Evolutionary conservation across 2,329 filamentous ascomycete species (phyloP).

Genomic region (Diatrype stigma): DNA sequence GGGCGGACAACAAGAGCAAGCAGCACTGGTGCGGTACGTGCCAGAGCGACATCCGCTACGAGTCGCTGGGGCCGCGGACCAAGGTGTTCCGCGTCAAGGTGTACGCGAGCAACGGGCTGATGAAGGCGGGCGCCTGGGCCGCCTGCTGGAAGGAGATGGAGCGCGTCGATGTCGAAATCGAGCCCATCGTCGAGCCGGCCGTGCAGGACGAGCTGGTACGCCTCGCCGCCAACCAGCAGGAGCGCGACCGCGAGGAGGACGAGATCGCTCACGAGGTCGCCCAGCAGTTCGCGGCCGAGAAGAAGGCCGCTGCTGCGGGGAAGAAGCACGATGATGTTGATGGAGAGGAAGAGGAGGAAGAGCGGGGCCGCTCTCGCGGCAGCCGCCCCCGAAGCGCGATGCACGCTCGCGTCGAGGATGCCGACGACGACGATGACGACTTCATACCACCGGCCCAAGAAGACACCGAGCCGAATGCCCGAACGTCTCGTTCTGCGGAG

Average conservation of each 20-base stretch:
- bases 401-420: conserved; percentile 2
- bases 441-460: conserved; percentile 3
- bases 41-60: conserved; percentile 50
- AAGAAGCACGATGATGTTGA: conserved; percentile 26
- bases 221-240: conserved; percentile 44
- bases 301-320: conserved; percentile 21
- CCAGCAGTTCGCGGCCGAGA: conserved; percentile 29
- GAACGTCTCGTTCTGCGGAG: conserved; percentile 18
- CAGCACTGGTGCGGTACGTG: conserved; percentile 56
- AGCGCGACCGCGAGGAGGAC: conserved; percentile 14
- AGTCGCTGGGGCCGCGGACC: conserved; percentile 43
- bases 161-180: conserved; percentile 89
- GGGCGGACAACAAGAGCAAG: conserved; percentile 18
- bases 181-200: conserved; percentile 62
- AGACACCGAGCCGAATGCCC: conserved; percentile 10
- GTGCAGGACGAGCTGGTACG: conserved; percentile 57
- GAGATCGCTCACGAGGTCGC: conserved; percentile 28
- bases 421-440: conserved; percentile 8
- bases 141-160: conserved; percentile 98
- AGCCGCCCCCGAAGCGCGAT: conserved; percentile 7
- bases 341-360: conserved; percentile 4
- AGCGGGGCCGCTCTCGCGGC: conserved; percentile 13
- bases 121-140: conserved; percentile 86
- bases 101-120: conserved; percentile 90
- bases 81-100: conserved; percentile 76